Percentiles rank a stretch among this genome's conserved stretches.
Conservation (phyloP, 148 eudicot species). For the Heliamphora exappendiculata region DNA sequence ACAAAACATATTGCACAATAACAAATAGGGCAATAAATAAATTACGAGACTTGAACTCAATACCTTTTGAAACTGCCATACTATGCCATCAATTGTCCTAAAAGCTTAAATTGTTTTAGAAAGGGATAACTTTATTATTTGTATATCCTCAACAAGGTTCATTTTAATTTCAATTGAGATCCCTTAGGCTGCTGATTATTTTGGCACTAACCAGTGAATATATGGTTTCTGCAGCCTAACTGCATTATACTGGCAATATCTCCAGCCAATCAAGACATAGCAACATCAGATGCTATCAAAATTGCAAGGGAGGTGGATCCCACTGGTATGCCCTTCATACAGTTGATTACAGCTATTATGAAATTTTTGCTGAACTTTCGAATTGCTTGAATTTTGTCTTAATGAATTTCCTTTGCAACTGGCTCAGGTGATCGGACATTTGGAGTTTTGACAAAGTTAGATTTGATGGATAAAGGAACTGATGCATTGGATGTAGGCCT, state of each 20-base stretch:
- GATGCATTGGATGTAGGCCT: slow-evolving; percentile 72
- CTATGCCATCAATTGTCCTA: too few relatives aligned
- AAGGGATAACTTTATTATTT: too few relatives aligned
- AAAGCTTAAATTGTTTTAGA: too few relatives aligned
- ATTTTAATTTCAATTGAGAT: not conserved
- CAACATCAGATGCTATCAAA: slow-evolving; percentile 71
- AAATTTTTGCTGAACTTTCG: not conserved
- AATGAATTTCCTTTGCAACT: slow-evolving; percentile 3
- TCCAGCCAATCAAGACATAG: slow-evolving; percentile 84
- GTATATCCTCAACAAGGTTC: too few relatives aligned
- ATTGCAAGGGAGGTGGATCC: slow-evolving; percentile 68
- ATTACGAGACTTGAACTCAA: too few relatives aligned
- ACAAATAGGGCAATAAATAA: too few relatives aligned
- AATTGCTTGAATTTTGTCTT: not conserved
- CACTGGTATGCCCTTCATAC: slow-evolving; percentile 17
- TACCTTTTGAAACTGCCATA: too few relatives aligned
- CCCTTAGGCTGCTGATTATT: not conserved
- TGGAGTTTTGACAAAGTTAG: slow-evolving; percentile 81
- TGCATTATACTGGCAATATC: slow-evolving; percentile 63
- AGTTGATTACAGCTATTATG: slow-evolving; percentile 2
- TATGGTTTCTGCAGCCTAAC: slow-evolving; percentile 38
- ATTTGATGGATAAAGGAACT: slow-evolving; percentile 94
- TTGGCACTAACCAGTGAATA: slow-evolving; percentile 1
- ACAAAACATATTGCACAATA: too few relatives aligned
- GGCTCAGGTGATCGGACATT: slow-evolving; percentile 77